Evolutionary conservation across 805 yeast genomes (phyloP).

Genomic region (Diddensiella transvaalensis): DNA sequence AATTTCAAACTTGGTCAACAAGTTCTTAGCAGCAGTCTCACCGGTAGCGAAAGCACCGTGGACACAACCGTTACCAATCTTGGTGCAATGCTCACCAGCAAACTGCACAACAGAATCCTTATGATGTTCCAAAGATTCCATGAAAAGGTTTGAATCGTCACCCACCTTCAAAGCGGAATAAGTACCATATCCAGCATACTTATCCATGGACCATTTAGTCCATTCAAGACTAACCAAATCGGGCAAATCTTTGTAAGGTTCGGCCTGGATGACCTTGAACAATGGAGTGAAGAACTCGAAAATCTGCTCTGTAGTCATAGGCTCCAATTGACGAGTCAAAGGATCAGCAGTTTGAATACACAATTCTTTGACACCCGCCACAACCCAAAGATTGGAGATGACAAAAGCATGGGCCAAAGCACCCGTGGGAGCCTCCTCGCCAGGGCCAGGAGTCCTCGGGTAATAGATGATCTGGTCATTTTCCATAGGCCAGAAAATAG

Average conservation of each 20-base stretch:
- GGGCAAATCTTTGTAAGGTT: conserved; percentile 21
- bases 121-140: conserved; percentile 21
- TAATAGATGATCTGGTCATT: conserved; percentile 26
- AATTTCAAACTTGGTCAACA: conserved; percentile 14
- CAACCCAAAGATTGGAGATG: conserved; percentile 24
- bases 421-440: conserved; percentile 12
- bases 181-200: conserved; percentile 32
- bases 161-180: conserved; percentile 26
- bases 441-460: conserved; percentile 18
- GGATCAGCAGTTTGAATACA: conserved; percentile 24
- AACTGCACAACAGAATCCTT: conserved; percentile 23
- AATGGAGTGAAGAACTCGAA: conserved; percentile 25
- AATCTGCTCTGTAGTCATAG: conserved; percentile 19
- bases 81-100: conserved; percentile 32
- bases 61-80: conserved; percentile 23
- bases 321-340: conserved; percentile 18
- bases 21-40: conserved; percentile 23
- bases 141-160: conserved; percentile 23
- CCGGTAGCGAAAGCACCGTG: conserved; percentile 25
- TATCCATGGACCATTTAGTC: conserved; percentile 30
- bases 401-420: conserved; percentile 21
- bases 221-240: conserved; percentile 18
- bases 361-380: conserved; percentile 24
- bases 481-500: conserved; percentile 31
- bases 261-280: conserved; percentile 16